Evolutionary conservation across 2,329 filamentous ascomycete genomes (phyloP), one percentile per base, ranked within the genome.

Genomic region (Aureobasidium mangrovei): DNA sequence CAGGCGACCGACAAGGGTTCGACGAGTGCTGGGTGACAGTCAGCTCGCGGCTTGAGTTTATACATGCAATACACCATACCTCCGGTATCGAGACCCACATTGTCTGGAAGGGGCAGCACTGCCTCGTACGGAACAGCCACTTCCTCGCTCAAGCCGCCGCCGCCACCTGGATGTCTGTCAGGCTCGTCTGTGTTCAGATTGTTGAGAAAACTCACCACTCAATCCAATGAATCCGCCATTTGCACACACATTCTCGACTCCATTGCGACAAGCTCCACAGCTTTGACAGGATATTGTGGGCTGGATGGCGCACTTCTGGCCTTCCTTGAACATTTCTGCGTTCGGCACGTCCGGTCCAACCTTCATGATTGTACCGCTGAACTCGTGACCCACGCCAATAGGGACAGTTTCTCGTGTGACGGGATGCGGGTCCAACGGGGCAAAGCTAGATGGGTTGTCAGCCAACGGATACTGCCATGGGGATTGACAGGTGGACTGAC

Each of bases 1-100:
- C 81, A 84, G 7, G 79, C 81, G 0, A 85, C 81, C 0, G 80
- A 72, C 2, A 85, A 68, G 0, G 83, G 82, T 59, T 85, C 82
- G 5, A 84, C 76, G 3, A 85, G 69, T 0, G 82, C 81, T 55
- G n/a, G 7, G 36, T 31, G 4, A 29, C 29, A 4, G 9, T 48
- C 10, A 48, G 36, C 28, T 8, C 12, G 31, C 18, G 8, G 18
- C 9, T 44, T 5, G 7, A 7, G 42, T 18, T 18, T 18, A 18
- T 18, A 18, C 18, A 18, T 18, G 18, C 18, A 18, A 7, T 27
- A 4, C 29, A 32, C 5, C 53, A 31, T 32, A 55, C 53, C 53
- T n/a, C 64, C 78, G 12, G 80, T 69, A 40, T 80, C 75, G 24
- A 81, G 70, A 0, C 73, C 69, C 7, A 81, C 67, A 47, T 74